These are phyloP conservation scores for Zychaea mexicana DNA, from an alignment of 371 early-diverging fungal species.

Conservation along the genomic window DNA sequence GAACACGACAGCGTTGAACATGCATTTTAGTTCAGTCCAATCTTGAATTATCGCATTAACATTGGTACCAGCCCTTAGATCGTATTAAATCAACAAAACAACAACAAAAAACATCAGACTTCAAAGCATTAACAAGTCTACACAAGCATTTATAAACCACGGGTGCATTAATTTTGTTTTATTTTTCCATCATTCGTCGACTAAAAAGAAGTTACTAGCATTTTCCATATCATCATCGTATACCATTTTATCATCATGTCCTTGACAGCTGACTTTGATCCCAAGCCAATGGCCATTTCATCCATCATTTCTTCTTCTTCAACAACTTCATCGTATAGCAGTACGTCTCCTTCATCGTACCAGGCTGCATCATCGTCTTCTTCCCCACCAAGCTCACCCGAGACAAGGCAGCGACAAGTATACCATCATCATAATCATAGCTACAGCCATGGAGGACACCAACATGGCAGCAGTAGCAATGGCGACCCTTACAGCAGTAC, in stretches of 20 bases:
- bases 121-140: too few relatives aligned
- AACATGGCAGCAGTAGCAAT: not conserved
- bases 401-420: not conserved
- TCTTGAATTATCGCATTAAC: constrained; percentile 1
- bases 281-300: constrained; percentile 44
- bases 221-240: too few relatives aligned
- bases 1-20: too few relatives aligned
- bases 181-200: constrained; percentile 1
- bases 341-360: constrained; percentile 6
- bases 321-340: constrained; percentile 8
- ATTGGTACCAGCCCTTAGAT: not conserved
- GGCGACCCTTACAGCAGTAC: not conserved
- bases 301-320: constrained; percentile 30
- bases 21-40: not conserved
- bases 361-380: constrained; percentile 4
- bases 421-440: constrained; percentile 7
- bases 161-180: not conserved
- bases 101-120: not conserved
- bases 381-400: constrained; percentile 12
- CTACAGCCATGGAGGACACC: not conserved
- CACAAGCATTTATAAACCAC: not conserved
- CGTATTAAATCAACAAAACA: constrained; percentile 3
- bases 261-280: constrained; percentile 9
- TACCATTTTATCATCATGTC: constrained; percentile 3
- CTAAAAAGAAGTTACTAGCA: not conserved